A percentile compares a stretch with the other conserved stretches of the same genome.
phyloP scores from a whole-genome alignment of 176 grass and related monocot species.

The Musa troglodytarum region DNA sequence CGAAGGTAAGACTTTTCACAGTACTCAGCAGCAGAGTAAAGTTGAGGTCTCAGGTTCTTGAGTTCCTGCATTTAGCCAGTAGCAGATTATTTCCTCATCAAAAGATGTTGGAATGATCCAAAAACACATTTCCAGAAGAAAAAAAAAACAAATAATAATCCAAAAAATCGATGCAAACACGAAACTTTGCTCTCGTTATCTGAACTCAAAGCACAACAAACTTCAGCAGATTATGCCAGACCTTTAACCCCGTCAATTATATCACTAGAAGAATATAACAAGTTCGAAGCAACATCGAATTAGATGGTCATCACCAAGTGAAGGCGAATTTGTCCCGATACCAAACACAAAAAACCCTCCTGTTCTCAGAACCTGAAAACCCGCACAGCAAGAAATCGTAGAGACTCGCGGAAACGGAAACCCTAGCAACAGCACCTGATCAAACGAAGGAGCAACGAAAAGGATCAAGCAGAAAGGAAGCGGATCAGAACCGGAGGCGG shows the following conservation, averaged over 20 bases:
- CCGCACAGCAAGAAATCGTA: neutral
- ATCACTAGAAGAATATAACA: too few relatives aligned
- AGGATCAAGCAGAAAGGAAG: neutral
- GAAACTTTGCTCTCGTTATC: neutral
- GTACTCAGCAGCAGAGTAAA: conserved; percentile 82
- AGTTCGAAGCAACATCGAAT: too few relatives aligned
- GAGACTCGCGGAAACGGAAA: neutral
- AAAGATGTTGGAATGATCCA: neutral
- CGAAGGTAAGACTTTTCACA: conserved; percentile 94
- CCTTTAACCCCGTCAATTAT: too few relatives aligned
- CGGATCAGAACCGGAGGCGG: neutral
- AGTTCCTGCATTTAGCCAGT: conserved; percentile 53
- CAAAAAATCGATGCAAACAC: neutral
- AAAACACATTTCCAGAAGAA: neutral
- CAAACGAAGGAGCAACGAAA: neutral
- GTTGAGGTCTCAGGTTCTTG: conserved; percentile 96
- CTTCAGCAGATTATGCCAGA: too few relatives aligned
- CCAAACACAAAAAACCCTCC: too few relatives aligned
- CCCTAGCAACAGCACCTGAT: neutral
- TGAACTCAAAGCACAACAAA: too few relatives aligned
- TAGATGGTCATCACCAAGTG: too few relatives aligned
- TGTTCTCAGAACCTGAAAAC: too few relatives aligned
- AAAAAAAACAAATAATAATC: too few relatives aligned
- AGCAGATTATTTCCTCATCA: conserved; percentile 4
- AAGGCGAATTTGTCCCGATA: too few relatives aligned